These are phyloP conservation scores for Penicillium rolfsii DNA, from an alignment of 2,329 filamentous ascomycete genomes.

Conservation along the genomic window DNA sequence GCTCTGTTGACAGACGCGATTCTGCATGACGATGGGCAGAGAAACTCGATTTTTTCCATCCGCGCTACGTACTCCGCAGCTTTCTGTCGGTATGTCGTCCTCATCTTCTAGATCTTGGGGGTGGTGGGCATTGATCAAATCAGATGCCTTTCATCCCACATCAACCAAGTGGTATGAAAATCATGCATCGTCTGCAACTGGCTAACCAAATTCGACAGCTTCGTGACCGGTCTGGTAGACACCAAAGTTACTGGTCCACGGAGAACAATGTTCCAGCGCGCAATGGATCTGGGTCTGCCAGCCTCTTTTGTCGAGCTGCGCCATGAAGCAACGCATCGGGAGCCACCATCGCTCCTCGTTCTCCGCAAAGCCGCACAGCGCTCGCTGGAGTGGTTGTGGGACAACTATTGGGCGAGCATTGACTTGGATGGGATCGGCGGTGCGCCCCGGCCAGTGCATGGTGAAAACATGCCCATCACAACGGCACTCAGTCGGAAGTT, in stretches of 20 bases:
- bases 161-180: not conserved
- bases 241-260: constrained; percentile 47
- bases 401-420: constrained; percentile 72
- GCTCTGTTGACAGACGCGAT: constrained; percentile 52
- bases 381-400: constrained; percentile 83
- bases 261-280: constrained; percentile 51
- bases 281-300: constrained; percentile 46
- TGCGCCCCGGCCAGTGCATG: no score
- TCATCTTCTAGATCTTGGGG: not conserved
- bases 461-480: constrained; percentile 24
- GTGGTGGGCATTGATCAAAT: not conserved
- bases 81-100: constrained; percentile 46
- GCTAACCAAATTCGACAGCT: constrained; percentile 33
- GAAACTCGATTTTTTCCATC: constrained; percentile 50
- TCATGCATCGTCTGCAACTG: not conserved
- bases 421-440: constrained; percentile 44
- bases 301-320: constrained; percentile 84
- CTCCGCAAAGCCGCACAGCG: constrained; percentile 70
- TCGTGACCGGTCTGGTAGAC: constrained; percentile 51
- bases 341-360: constrained; percentile 74
- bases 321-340: constrained; percentile 88
- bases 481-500: constrained; percentile 26
- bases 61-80: constrained; percentile 50
- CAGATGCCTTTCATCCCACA: not conserved
- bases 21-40: constrained; percentile 46